Evolutionary conservation across 192 early-diverging fungal species (phyloP), one percentile per base, ranked within the genome.

Genomic region (Backusella psychrophila): DNA sequence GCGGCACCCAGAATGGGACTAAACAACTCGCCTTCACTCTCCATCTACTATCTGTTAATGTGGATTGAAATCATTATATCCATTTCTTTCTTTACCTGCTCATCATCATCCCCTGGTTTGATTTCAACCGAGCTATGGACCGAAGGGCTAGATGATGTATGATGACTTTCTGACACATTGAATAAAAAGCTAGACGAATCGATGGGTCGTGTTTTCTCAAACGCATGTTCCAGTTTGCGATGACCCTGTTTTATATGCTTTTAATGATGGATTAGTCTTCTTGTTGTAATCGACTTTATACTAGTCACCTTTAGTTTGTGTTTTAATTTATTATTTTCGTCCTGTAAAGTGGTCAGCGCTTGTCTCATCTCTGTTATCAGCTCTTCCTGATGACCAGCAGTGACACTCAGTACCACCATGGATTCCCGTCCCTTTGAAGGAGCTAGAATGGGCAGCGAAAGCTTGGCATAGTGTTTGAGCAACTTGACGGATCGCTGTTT

Each of bases 301-400:
- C 15, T n/a, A 19, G n/a, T 75, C 29, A 26, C 17, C 70, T 63
- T 36, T 74, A n/a, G 15, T 26, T 42, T 66, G 15, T 59, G 38
- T 66, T 78, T 78, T 42, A 78, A 39, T 74, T 73, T 72, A 8
- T 11, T 8, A 9, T 78, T 78, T 52, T 78, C 72, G 8, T 78
- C 77, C 42, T 74, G 77, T n/a, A 78, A 21, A 8, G 44, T 26
- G 42, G 59, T 42, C 44, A 78, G 15, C 33, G 77, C 77, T 7
- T 44, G 56, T 17, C 72, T 41, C 77, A 78, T 78, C 34, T 78
- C 77, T 4, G 66, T 74, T 21, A 78, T 78, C 12, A 78, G 65
- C 5, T 78, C 77, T 72, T 77, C 76, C 52, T 78, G 66, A 21
- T 67, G 66, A n/a, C 77, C 77, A 39, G 72, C 72, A 73, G 73